Evolutionary conservation across 2,329 filamentous ascomycete species (phyloP), one percentile per base, ranked within the genome.

Genomic region (Colletotrichum coccodes): DNA sequence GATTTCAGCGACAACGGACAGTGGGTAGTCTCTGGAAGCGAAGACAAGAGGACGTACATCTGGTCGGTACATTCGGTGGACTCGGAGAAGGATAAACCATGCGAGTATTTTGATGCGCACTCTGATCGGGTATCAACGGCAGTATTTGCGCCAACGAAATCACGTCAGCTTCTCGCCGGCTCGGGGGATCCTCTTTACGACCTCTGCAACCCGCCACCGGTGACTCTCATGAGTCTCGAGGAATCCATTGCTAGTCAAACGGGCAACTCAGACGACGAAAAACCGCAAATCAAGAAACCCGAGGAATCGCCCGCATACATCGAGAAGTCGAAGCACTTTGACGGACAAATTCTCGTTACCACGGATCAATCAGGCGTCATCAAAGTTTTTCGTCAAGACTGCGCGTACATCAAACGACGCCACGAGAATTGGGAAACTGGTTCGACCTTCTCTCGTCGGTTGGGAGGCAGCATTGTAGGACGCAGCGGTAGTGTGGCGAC

Each of bases 121-220:
- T 90, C 92, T 1, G 91, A 93, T 26, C 93, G 97, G 68, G 95
- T 97, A 4, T 98, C 95, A 0, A 92, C 91, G n/a, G 94, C 95
- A 2, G 82, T 96, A 4, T 91, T 98, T 76, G 95, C 95, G 0
- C 95, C 96, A 0, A 88, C 89, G 0, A 90, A 89, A 74, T 94
- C 94, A 12, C 89, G 93, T 65, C 91, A 93, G 75, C 84, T 96
- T 2, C 86, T 99, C 0, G 91, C 92, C 58, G 87, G 89, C 16
- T 97, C 94, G 0, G 93, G 94, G 63, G 95, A 99, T 77, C 95
- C 96, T 1, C 89, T 99, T n/a, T 99, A 94, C 78, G 95, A 98
- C 74, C 86, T 98, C 1, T 98, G 96, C 84, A 98, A 98, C 74
- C 96, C 96, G 6, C 96, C 95, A 0, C 94, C 95, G 0, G 90